Evolutionary conservation across 345 rosid species (phyloP), one percentile per base, ranked within the genome.

Genomic region (Firmiana major): DNA sequence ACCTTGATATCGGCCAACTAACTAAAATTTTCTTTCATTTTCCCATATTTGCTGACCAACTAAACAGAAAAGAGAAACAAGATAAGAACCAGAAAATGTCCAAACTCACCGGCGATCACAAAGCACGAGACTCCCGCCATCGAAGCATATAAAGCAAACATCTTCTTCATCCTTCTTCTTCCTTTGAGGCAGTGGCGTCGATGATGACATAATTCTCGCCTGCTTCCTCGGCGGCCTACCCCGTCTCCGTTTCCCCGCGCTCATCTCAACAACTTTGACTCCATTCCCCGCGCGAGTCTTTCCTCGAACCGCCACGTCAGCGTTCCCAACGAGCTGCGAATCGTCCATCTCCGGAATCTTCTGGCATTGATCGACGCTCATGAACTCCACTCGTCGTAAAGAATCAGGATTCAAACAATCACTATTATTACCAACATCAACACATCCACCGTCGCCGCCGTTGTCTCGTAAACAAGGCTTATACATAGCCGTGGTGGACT

Each of bases 111-210:
- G 86, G 79, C 98, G 97, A 94, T 97, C 99, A 74, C 99, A 97
- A 43, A 97, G 92, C 81, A 97, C 99, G n/a, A 97, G 95, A 80
- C 88, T 86, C 45, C 99, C 99, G 51, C 99, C 99, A 78, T 97
- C 99, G 76, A 94, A 97, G 88, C 99, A 97, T 55, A 97, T 94
- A 75, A 97, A 97, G 73, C 99, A 97, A 78, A 97, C 99, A 75
- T 97, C 99, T 68, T 97, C 99, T 71, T 94, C 99, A 42, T 91
- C 93, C 12, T 79, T 86, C 15, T 85, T 80, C 85, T 74, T 86
- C 78, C 77, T 80, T 75, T 43, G 76, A 28, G 78, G 63, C 48
- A 48, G 46, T 4, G 34, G 73, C 28, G 78, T 55, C 73, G 70
- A 45, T 8, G 72, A 49, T 24, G 76, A 49, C 70, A 70, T 59